Base-by-base conservation (phyloP, 2,329 filamentous ascomycete species). In the Teratosphaeria viscida region DNA sequence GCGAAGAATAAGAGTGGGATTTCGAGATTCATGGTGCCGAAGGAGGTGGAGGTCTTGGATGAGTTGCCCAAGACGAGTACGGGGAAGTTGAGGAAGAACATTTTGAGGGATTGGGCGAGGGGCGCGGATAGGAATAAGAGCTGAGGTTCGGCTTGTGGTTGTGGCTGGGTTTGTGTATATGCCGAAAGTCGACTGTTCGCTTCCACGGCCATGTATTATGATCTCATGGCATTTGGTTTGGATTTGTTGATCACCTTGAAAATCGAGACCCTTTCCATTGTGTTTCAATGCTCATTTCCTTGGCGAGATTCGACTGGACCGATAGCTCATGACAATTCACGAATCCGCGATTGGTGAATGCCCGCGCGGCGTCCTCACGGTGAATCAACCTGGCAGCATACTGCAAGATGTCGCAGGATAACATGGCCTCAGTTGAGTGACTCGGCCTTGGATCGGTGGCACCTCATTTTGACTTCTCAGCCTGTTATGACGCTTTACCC, bases 51-150 rank as follows among this genome's bases (percentile, higher is more conserved):
- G 73, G 78, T 97, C 52, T 84, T 99, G n/a, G 66, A 77, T 5
- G 92, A 96, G 73, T 78, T 99, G 64, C 94, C 94, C 10, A 99
- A 99, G 82, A 99, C 94, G 32, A 94, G 89, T 73, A 99, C 94
- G 0, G 94, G 94, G 2, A 99, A 99, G 81, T 82, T 97, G 61
- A 87, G 90, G 82, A 99, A 99, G 84, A 97, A 96, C 69, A 84
- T 95, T 6, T 74, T 99, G 59, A 79, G 94, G 61, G 87, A 90
- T 66, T 96, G 92, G 92, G 89, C 88, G 2, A 89, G 83, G 71
- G 81, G 82, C 49, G 74, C 70, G 14, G 72, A 75, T 61, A 64
- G 71, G 59, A 71, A 68, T 16, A 61, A 59, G 54, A 37, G 27
- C 39, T 56, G 58, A 56, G 32, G 35, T 32, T 32, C n/a, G 10